phyloP scores from a whole-genome alignment of 345 rosid species.

The Eucalyptus cladocalyx region DNA sequence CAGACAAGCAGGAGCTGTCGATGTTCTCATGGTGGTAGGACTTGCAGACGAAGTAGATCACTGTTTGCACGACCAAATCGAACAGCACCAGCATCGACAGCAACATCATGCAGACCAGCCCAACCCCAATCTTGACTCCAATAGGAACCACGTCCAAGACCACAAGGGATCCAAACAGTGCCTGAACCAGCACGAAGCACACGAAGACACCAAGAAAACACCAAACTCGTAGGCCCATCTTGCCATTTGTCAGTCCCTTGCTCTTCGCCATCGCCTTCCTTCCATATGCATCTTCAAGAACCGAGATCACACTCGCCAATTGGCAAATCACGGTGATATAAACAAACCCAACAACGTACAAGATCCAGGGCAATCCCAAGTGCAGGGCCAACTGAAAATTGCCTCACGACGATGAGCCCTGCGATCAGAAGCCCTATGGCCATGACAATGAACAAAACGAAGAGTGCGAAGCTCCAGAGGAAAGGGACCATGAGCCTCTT shows the following conservation, averaged over 20 bases:
- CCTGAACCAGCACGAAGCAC: neutral
- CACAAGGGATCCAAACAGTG: slow-evolving; percentile 1
- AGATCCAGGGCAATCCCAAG: neutral
- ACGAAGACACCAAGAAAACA: neutral
- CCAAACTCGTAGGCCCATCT: neutral
- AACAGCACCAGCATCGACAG: slow-evolving; percentile 10
- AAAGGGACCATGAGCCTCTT: slow-evolving; percentile 31
- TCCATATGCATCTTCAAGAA: slow-evolving; percentile 33
- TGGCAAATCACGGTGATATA: slow-evolving; percentile 31
- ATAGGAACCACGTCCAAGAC: neutral
- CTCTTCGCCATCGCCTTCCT: slow-evolving; percentile 29
- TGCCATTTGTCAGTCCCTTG: slow-evolving; percentile 26
- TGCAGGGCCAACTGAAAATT: neutral
- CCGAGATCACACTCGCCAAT: slow-evolving; percentile 36
- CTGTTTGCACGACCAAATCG: slow-evolving; percentile 31
- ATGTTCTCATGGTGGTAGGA: slow-evolving; percentile 42
- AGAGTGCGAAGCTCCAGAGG: neutral
- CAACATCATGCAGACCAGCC: slow-evolving; percentile 21
- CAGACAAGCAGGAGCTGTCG: neutral
- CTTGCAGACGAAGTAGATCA: slow-evolving; percentile 51
- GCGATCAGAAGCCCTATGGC: neutral
- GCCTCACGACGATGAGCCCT: neutral
- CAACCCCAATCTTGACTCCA: slow-evolving; percentile 4
- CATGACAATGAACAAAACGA: neutral
- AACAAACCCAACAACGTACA: slow-evolving; percentile 6